Percentiles rank a stretch among this genome's conserved stretches.
phyloP scores from a whole-genome alignment of 345 rosid species.

The Fremontodendron californicum region DNA sequence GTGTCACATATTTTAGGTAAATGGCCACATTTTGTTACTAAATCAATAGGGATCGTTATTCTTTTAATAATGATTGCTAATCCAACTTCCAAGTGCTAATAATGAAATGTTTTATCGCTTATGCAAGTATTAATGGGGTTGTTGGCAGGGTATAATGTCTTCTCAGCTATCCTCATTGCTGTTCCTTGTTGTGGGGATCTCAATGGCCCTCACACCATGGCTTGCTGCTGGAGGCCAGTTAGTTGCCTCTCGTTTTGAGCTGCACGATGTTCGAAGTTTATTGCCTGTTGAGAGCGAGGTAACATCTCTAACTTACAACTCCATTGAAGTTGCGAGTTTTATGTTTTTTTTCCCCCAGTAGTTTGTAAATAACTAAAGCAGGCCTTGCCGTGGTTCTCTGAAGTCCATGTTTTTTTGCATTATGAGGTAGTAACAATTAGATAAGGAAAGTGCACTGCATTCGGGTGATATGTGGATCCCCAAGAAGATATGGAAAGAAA shows the following conservation, averaged over 20 bases:
- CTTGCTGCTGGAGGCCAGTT: constrained; percentile 98
- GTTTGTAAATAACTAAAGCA: not conserved
- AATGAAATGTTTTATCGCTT: not conserved
- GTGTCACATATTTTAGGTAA: not conserved
- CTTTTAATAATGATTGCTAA: not conserved
- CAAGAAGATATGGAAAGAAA: not conserved
- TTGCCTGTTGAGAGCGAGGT: constrained; percentile 98
- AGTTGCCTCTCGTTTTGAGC: constrained; percentile 94
- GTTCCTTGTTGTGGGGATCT: constrained; percentile 93
- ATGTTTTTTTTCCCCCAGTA: not conserved
- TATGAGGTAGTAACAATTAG: not conserved
- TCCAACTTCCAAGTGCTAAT: not conserved
- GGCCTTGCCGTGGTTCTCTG: constrained; percentile 8
- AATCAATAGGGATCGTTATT: not conserved
- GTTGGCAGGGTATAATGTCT: constrained; percentile 91
- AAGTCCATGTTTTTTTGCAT: not conserved
- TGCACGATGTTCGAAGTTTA: constrained; percentile 90
- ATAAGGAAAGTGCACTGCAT: not conserved
- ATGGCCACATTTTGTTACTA: not conserved
- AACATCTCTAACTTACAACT: constrained; percentile 21
- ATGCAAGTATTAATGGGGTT: constrained; percentile 17
- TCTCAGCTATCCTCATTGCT: constrained; percentile 83
- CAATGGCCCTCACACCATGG: constrained; percentile 99
- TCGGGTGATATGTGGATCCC: not conserved
- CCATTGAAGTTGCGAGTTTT: not conserved